Evolutionary conservation across 2,329 filamentous ascomycete species (phyloP), one percentile per base, ranked within the genome.

Genomic region (Hortaea sp.): DNA sequence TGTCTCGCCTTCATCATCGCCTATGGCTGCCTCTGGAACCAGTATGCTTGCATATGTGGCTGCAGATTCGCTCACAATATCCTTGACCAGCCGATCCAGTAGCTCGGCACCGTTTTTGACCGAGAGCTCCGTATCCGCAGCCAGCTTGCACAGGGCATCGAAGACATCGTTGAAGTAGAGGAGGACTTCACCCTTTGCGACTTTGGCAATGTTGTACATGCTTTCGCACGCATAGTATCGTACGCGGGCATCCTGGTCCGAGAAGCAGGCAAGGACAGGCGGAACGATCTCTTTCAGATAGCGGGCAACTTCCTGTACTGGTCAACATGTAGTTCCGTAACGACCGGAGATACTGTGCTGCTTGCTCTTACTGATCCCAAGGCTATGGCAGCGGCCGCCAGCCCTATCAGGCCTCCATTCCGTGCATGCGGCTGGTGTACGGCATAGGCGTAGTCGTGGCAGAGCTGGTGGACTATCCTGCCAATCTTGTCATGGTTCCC

Each of bases 161-260:
- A 98, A 98, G 53, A 98, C 92, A 60, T 94, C 85, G 68, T 98
- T 98, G 69, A 98, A 98, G 72, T 95, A 98, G 37, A 94, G 79
- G 54, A 98, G 69, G 13, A 98, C 92, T 68, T 98, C 92, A 34
- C 94, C 92, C 69, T 98, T 98, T 50, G 90, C 92, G 41, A 98
- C 92, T 70, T 98, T 98, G 62, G 92, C 89, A 63, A 98, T 98
- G 68, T 98, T 98, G 71, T 98, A 98, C 92, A 98, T 98, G 66
- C 89, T 94, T 72, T 98, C 92, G 69, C 92, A 98, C 27, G 92
- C 92, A 69, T 98, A 98, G 67, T 98, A 98, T 53, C 92, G 80
- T 30, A 97, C 92, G 48, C 92, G 80, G 29, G 92, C 89, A 83
- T 98, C 92, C 71, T 97, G 92, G 58, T 98, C 94, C 48, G 86